Base-by-base conservation (phyloP, 768 basidiomycete species). In the Rossbeevera mucosa region DNA sequence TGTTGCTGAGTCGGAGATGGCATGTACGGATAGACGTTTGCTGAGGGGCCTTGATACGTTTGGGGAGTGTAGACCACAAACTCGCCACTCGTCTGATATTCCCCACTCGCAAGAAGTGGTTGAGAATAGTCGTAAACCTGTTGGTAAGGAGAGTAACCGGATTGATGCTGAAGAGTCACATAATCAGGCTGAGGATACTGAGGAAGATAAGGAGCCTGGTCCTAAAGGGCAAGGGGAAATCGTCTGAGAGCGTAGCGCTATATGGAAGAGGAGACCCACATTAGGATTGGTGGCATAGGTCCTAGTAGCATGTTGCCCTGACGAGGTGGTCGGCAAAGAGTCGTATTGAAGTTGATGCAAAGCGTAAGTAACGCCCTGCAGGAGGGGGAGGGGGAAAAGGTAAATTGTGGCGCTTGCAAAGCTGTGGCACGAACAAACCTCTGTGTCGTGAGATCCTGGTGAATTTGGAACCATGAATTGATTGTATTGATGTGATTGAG, bases 401-500 rank as follows among this genome's bases (percentile, higher is more conserved):
- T 52, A 2, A 59, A 29, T 18, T 11, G 24, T 2, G 7, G 38
- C 7, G n/a, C 38, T 24, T 12, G 43, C 6, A 8, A 41, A 29
- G 14, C n/a, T 46, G 44, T 62, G 53, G 60, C 41, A 38, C 28
- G 26, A 26, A 29, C 43, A 29, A 18, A 60, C 61, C 56, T 51
- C 44, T 3, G 9, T n/a, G 16, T 53, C 45, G 16, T 51, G 29
- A 45, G 5, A 28, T 11, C 48, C 43, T 18, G 60, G 29, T 22
- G 22, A 26, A 16, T 20, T 31, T 22, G 22, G 8, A 14, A 52
- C 50, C 26, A 20, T 6, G 3, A 49, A 42, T 28, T 31, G 63
- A 12, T 46, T n/a, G 20, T 38, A 38, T 11, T 18, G 36, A 38
- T 38, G 18, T 38, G 44, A 33, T 20, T 53, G 58, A 24, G 47